Percentiles rank a stretch among this genome's conserved stretches.
phyloP scores from a whole-genome alignment of 2,329 filamentous ascomycete species.

The Beauveria caledonica region DNA sequence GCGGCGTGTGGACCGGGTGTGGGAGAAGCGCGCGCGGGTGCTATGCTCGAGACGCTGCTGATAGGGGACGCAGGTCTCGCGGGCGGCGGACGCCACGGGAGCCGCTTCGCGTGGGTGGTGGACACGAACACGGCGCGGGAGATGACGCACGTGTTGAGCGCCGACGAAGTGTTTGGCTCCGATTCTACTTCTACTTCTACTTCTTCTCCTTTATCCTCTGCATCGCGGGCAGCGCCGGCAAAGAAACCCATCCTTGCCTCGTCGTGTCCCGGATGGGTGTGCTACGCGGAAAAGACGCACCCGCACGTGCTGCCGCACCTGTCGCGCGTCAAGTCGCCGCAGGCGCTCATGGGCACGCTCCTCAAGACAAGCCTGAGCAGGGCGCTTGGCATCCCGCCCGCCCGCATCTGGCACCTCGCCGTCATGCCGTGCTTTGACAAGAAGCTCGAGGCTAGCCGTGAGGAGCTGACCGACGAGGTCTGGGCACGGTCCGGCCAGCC shows the following conservation, averaged over 20 bases:
- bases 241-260: constrained; percentile 69
- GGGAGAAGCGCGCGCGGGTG: constrained; percentile 63
- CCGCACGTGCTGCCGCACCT: constrained; percentile 87
- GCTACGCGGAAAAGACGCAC: constrained; percentile 97
- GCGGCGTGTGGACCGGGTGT: constrained; percentile 68
- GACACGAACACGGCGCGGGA: constrained; percentile 82
- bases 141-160: constrained; percentile 71
- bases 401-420: constrained; percentile 86
- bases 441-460: constrained; percentile 90
- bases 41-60: constrained; percentile 77
- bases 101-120: constrained; percentile 79
- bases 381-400: constrained; percentile 61
- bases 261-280: constrained; percentile 95
- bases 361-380: constrained; percentile 79
- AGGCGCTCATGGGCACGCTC: constrained; percentile 83
- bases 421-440: constrained; percentile 99
- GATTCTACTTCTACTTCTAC: not conserved
- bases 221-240: not conserved
- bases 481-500: constrained; percentile 52
- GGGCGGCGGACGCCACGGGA: constrained; percentile 62
- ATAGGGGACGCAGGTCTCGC: constrained; percentile 54
- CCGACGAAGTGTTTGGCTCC: constrained; percentile 55
- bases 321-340: constrained; percentile 85
- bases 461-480: constrained; percentile 75
- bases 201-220: not conserved